Evolutionary conservation across 768 basidiomycete species (phyloP), one percentile per base, ranked within the genome.

Genomic region (Gautieria morchelliformis): DNA sequence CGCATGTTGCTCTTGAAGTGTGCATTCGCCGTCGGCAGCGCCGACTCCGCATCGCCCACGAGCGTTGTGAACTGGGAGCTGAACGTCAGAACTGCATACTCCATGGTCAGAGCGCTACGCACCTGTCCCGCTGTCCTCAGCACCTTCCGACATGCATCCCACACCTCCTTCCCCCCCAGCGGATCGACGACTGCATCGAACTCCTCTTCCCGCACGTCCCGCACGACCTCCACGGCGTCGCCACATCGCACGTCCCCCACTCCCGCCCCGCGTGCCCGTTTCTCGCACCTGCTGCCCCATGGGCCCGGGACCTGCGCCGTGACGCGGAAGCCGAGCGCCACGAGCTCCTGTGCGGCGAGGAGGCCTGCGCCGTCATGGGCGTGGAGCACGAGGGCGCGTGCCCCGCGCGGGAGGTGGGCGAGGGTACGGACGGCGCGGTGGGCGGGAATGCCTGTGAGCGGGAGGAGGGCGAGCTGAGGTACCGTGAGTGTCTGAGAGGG

Each of bases 111-210:
- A 14, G 15, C 17, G 30, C 3, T n/a, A 35, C 67, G 62, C 63
- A 66, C 71, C 68, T 66, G 70, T 10, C 69, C 69, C 55, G 67
- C 64, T 68, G 66, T 63, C 52, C 91, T 72, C 37, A 95, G 72
- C 53, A 76, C 67, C 51, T 68, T 67, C 62, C 82, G 81, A 3
- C 84, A 79, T 4, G 83, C 85, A 61, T 89, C 85, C 79, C 91
- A 89, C 37, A 93, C 77, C 40, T 79, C 82, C 64, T 79, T 78
- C 15, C 93, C 90, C 4, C 93, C 93, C 17, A 90, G 71, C 1
- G 87, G 87, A 67, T 95, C 93, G 60, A 94, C 68, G 3, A 96
- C 78, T 20, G 82, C 86, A 66, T 94, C 91, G 67, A 93, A 87
- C 35, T 72, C 63, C 17, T 35, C 55, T 20, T 45, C 57, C 27